These are phyloP conservation scores for Teunomyces panamensis DNA, from an alignment of 805 yeast species.

Conservation along the genomic window DNA sequence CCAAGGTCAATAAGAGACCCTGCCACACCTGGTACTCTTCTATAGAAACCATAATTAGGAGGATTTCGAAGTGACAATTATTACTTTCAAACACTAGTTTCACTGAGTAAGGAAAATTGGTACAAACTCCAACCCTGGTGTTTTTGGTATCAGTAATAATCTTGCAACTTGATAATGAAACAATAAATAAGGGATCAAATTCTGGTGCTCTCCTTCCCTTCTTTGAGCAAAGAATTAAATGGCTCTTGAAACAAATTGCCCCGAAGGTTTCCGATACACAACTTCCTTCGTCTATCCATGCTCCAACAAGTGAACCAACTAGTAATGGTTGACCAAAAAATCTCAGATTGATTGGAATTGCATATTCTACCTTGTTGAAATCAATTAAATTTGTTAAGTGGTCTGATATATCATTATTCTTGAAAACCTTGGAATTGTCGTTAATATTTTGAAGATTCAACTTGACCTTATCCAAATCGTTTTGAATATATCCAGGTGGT, in stretches of 20 bases:
- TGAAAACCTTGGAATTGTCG: conserved; percentile 17
- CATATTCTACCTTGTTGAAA: conserved; percentile 9
- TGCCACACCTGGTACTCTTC: conserved; percentile 44
- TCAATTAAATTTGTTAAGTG: conserved; percentile 13
- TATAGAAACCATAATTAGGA: conserved; percentile 29
- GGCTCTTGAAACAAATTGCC: conserved; percentile 49
- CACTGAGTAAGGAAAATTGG: conserved; percentile 29
- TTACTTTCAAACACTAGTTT: conserved; percentile 48
- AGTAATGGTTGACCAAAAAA: conserved; percentile 47
- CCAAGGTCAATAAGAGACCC: conserved; percentile 16
- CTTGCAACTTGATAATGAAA: conserved; percentile 43
- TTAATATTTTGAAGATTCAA: conserved; percentile 25
- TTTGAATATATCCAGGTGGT: conserved; percentile 12
- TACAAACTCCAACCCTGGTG: conserved; percentile 26
- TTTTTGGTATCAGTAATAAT: conserved; percentile 21
- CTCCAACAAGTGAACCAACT: conserved; percentile 40
- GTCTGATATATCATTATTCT: conserved; percentile 18
- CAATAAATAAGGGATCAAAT: conserved; percentile 40
- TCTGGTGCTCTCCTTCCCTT: conserved; percentile 18
- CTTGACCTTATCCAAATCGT: conserved; percentile 13
- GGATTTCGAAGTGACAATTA: conserved; percentile 43
- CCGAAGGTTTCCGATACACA: conserved; percentile 23
- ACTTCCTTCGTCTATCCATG: conserved; percentile 34
- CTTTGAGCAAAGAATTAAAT: conserved; percentile 36
- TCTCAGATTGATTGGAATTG: conserved; percentile 29